Base-by-base conservation (phyloP, 2,329 filamentous ascomycete genomes). In the Colletotrichum sp. region DNA sequence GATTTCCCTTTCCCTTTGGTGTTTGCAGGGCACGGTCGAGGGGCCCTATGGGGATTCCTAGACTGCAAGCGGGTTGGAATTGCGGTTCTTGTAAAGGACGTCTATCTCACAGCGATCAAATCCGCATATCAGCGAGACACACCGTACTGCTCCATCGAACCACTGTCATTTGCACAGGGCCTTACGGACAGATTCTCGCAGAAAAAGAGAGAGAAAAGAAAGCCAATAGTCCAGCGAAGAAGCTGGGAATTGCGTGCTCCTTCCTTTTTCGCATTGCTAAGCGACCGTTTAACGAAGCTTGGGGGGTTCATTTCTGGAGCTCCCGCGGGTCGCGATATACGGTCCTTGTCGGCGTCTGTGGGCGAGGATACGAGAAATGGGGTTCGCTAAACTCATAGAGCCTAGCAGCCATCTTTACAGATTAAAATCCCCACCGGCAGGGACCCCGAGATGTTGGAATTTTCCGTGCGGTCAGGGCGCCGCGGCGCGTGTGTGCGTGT, bases 371-470 rank as follows among this genome's bases (percentile, higher is more conserved):
- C 73, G 69, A 76, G 70, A 39, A 65, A 44, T 73, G 57, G 57
- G 59, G 26, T 60, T 73, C 57, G 70, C 59, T 73, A 76, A 49
- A 44, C 39, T 44, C 39, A 44, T 44, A 44, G 39, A 44, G 39
- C 39, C 39, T 44, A 44, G 39, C 5, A 44, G 39, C 39, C 39
- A 44, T 44, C 39, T 44, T n/a, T 44, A 44, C 64, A 73, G 44
- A 64, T 73, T 65, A 34, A 73, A n/a, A 3, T 59, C 52, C 36
- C 64, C 73, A 73, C 73, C 26, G 21, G 44, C 57, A 76, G 73
- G 70, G 73, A 73, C 69, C 73, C 73, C 59, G 44, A 60, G 64
- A 39, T 49, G 64, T 64, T 68, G 63, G 72, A 69, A 59, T 76
- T 64, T 76, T 65, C 70, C 57, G 70, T 65, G 21, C 28, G 57